These are phyloP conservation scores for Ramaria rubella DNA, from an alignment of 768 basidiomycete species.

Conservation along the genomic window DNA sequence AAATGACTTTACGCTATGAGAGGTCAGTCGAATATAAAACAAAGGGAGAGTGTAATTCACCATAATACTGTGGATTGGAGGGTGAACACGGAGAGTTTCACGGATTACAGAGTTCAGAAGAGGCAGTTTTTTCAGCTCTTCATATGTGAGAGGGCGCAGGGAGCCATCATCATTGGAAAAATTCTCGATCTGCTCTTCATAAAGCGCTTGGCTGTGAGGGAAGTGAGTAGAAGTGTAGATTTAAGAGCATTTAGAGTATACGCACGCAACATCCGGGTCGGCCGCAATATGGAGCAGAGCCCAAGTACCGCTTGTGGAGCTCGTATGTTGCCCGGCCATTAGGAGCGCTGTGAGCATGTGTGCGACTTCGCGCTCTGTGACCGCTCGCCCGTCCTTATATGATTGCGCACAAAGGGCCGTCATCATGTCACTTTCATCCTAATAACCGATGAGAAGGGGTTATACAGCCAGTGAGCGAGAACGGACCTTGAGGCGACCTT, in stretches of 20 bases:
- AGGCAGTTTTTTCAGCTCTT: constrained; percentile 77
- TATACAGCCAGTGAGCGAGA: neutral
- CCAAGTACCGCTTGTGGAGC: constrained; percentile 91
- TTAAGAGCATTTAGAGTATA: constrained; percentile 13
- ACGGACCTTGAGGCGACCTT: constrained; percentile 35
- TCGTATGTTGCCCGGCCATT: constrained; percentile 99
- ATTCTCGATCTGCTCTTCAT: constrained; percentile 80
- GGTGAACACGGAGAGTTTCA: constrained; percentile 89
- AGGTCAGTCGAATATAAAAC: neutral
- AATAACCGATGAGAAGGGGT: constrained; percentile 21
- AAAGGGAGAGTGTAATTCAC: constrained; percentile 7
- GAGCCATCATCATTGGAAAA: constrained; percentile 72
- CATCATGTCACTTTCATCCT: constrained; percentile 89
- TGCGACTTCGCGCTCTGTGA: constrained; percentile 88
- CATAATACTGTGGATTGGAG: constrained; percentile 92
- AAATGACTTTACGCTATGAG: constrained; percentile 71
- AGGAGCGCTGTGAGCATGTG: constrained; percentile 98
- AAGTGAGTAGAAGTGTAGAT: neutral
- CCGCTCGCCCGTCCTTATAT: constrained; percentile 72
- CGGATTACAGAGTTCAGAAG: constrained; percentile 85
- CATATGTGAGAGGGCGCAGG: constrained; percentile 75
- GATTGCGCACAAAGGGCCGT: constrained; percentile 74
- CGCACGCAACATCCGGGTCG: constrained; percentile 67
- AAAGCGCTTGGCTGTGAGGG: constrained; percentile 65
- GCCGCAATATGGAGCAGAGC: constrained; percentile 79